Conservation (phyloP, 176 grass and related monocot genomes). For the Aegilops tauschii region DNA sequence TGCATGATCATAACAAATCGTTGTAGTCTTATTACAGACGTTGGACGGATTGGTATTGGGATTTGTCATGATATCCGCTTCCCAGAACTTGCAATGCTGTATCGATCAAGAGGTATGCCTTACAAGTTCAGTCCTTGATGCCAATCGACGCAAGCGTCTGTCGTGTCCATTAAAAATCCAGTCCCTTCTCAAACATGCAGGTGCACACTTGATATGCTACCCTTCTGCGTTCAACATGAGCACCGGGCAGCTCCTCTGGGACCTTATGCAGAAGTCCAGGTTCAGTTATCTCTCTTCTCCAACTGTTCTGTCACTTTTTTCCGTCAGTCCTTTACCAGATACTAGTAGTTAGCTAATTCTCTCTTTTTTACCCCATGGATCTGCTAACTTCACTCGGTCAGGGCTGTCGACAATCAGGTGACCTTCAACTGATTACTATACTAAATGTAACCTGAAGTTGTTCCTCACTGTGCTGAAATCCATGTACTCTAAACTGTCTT, state of each 20-base stretch:
- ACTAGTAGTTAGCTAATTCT: not conserved
- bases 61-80: slow-evolving; percentile 76
- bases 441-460: not conserved
- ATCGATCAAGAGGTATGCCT: slow-evolving; percentile 53
- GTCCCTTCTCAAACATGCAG: slow-evolving; percentile 13
- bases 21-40: slow-evolving; percentile 28
- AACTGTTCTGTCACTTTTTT: not conserved
- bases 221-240: slow-evolving; percentile 73
- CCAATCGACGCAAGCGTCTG: not conserved
- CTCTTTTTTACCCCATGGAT: not conserved
- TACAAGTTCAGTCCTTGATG: not conserved
- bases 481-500: not conserved
- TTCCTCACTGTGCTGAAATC: not conserved
- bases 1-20: not conserved
- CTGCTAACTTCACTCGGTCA: not conserved
- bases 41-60: slow-evolving; percentile 60
- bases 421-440: not conserved
- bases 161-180: not conserved
- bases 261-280: slow-evolving; percentile 81
- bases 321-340: not conserved
- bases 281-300: slow-evolving; percentile 17
- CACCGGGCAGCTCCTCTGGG: slow-evolving; percentile 68
- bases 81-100: slow-evolving; percentile 59
- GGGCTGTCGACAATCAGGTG: slow-evolving; percentile 75
- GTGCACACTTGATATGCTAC: slow-evolving; percentile 64